Conservation (phyloP, 805 yeast genomes). For the Wickerhamiella musiphila region DNA sequence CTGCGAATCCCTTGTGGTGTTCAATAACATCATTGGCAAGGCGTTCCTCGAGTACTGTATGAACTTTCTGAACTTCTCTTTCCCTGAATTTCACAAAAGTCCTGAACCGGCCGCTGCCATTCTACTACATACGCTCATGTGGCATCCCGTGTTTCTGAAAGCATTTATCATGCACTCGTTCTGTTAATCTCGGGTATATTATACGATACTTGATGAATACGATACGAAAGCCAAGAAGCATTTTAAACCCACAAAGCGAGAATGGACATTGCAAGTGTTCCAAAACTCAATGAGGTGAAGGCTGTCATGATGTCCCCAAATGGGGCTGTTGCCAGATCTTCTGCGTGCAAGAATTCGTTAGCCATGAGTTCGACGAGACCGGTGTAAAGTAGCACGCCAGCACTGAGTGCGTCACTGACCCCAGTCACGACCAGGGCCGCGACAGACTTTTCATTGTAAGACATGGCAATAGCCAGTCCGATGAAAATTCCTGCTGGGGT, state of each 20-base stretch:
- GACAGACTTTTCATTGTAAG: slow-evolving; percentile 35
- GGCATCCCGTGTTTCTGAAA: slow-evolving; percentile 72
- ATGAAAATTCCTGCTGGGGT: slow-evolving; percentile 66
- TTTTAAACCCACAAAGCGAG: slow-evolving; percentile 45
- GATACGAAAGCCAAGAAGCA: neutral
- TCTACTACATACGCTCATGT: slow-evolving; percentile 59
- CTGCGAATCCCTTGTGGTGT: slow-evolving; percentile 46
- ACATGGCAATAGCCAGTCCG: slow-evolving; percentile 56
- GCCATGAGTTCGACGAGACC: slow-evolving; percentile 70
- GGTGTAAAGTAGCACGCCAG: slow-evolving; percentile 64
- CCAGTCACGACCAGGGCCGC: slow-evolving; percentile 51
- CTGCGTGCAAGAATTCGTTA: slow-evolving; percentile 44
- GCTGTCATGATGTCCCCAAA: slow-evolving; percentile 12
- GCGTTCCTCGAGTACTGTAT: slow-evolving; percentile 57
- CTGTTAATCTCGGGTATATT: neutral
- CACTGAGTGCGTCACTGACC: slow-evolving; percentile 53
- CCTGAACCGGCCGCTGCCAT: slow-evolving; percentile 24
- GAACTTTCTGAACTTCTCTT: slow-evolving; percentile 47
- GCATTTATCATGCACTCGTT: neutral
- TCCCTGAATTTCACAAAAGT: slow-evolving; percentile 36
- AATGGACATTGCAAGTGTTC: slow-evolving; percentile 45
- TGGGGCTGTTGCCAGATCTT: slow-evolving; percentile 12
- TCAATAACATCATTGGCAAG: slow-evolving; percentile 39
- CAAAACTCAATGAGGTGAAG: slow-evolving; percentile 26
- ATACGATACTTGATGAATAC: neutral